A percentile compares a stretch with the other conserved stretches of the same genome.
Conservation (phyloP, 306 rosid species). For the Dicorynia guianensis region DNA sequence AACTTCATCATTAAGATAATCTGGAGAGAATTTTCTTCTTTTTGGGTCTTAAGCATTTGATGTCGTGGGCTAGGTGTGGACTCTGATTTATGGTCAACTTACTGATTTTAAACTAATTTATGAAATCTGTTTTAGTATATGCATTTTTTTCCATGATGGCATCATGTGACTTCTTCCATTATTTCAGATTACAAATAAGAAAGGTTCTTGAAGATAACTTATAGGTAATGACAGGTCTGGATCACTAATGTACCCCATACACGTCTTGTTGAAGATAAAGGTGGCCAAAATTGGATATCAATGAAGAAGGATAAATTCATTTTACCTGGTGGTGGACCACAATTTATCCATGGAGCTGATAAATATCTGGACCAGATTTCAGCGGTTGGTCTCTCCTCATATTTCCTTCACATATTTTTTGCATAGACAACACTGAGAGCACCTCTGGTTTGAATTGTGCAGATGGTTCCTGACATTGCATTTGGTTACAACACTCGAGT, state of each 20-base stretch:
- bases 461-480: conserved; percentile 89
- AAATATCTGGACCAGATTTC: conserved; percentile 80
- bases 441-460: conserved; percentile 36
- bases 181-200: conserved; percentile 5
- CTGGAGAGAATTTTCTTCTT: not conserved
- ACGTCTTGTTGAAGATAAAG: conserved; percentile 83
- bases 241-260: conserved; percentile 86
- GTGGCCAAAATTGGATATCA: conserved; percentile 87
- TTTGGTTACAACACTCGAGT: conserved; percentile 74
- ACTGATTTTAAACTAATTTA: conserved; percentile 6
- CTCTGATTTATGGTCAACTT: conserved; percentile 23
- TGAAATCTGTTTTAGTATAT: not conserved
- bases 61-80: not conserved
- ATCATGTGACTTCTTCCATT: conserved; percentile 12
- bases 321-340: conserved; percentile 87
- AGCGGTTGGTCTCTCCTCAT: conserved; percentile 52
- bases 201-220: conserved; percentile 30
- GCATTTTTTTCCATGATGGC: not conserved
- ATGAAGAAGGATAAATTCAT: conserved; percentile 63
- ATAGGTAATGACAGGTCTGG: conserved; percentile 73
- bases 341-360: conserved; percentile 82
- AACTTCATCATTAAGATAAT: conserved; percentile 8
- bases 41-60: not conserved
- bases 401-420: conserved; percentile 20
- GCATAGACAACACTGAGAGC: conserved; percentile 9